Evolutionary conservation across 805 yeast species (phyloP).

Genomic region (fission yeast (Schizosaccharomyces pombe)): DNA sequence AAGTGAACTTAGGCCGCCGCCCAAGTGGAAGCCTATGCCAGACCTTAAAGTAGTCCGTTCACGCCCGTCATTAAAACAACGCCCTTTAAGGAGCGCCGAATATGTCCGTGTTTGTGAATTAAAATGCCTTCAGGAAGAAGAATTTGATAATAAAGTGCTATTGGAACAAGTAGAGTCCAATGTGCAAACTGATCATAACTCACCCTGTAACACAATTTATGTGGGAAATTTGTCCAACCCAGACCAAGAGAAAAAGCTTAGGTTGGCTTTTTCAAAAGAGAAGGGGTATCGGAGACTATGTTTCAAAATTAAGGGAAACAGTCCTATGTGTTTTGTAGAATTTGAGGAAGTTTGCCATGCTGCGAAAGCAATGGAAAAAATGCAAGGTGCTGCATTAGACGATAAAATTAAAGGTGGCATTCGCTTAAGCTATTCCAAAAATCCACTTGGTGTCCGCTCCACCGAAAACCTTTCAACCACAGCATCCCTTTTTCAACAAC

Average conservation of each 20-base stretch:
- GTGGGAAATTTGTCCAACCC: constrained; percentile 96
- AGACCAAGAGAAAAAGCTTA: constrained; percentile 78
- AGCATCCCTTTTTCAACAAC: not conserved
- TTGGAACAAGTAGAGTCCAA: not conserved
- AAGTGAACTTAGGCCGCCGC: not conserved
- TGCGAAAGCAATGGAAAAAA: constrained; percentile 75
- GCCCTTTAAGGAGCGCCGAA: not conserved
- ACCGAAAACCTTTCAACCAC: not conserved
- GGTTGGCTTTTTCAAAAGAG: constrained; percentile 67
- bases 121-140: too few species aligned
- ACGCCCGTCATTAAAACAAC: not conserved
- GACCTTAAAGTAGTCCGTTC: not conserved
- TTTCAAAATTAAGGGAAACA: constrained; percentile 64
- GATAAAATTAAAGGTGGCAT: constrained; percentile 85
- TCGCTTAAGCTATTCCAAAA: constrained; percentile 77
- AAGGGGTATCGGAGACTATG: constrained; percentile 81
- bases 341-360: constrained; percentile 90
- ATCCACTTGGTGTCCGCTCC: constrained; percentile 82
- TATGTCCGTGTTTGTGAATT: too few species aligned
- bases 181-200: constrained; percentile 87
- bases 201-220: constrained; percentile 90
- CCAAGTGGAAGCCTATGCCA: not conserved
- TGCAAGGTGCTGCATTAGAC: constrained; percentile 79
- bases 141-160: not conserved
- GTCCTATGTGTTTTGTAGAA: constrained; percentile 98